Percentiles rank a stretch among this genome's conserved stretches.
Conservation (phyloP, 805 yeast species). For the Sugiyamaella smithiae region DNA sequence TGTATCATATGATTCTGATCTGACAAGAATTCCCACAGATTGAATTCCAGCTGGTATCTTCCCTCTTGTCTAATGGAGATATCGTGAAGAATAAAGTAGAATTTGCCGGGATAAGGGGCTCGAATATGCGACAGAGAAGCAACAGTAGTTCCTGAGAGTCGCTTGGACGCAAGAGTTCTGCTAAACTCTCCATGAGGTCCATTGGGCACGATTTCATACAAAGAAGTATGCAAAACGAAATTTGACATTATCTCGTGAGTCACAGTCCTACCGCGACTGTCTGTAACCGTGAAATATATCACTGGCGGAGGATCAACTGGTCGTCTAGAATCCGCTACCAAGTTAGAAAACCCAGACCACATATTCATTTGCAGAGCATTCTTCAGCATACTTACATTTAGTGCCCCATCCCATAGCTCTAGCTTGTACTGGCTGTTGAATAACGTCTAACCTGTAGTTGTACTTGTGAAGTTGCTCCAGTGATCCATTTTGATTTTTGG, state of each 20-base stretch:
- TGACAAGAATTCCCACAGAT: constrained; percentile 30
- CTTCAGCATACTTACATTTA: constrained; percentile 26
- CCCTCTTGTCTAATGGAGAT: constrained; percentile 36
- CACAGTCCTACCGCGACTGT: constrained; percentile 30
- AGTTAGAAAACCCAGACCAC: background rate
- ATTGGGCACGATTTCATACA: constrained; percentile 11
- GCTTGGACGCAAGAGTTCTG: constrained; percentile 5
- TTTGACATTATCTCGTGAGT: constrained; percentile 27
- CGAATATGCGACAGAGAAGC: constrained; percentile 27
- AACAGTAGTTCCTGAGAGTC: constrained; percentile 27
- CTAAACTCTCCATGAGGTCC: constrained; percentile 9
- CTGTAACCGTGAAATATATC: constrained; percentile 22
- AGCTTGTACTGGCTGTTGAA: constrained; percentile 35
- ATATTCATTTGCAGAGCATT: too few relatives aligned
- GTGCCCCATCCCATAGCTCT: constrained; percentile 37
- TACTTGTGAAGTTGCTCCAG: constrained; percentile 2
- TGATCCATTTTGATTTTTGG: too few relatives aligned
- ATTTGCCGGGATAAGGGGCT: constrained; percentile 30
- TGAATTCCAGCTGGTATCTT: constrained; percentile 29
- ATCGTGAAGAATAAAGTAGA: constrained; percentile 34
- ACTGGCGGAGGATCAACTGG: constrained; percentile 39
- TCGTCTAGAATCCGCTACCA: constrained; percentile 32
- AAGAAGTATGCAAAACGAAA: constrained; percentile 28
- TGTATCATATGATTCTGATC: constrained; percentile 18
- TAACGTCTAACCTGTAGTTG: constrained; percentile 22